Conservation (phyloP, 202 grass and related monocot species). For the Musa balbisiana region DNA sequence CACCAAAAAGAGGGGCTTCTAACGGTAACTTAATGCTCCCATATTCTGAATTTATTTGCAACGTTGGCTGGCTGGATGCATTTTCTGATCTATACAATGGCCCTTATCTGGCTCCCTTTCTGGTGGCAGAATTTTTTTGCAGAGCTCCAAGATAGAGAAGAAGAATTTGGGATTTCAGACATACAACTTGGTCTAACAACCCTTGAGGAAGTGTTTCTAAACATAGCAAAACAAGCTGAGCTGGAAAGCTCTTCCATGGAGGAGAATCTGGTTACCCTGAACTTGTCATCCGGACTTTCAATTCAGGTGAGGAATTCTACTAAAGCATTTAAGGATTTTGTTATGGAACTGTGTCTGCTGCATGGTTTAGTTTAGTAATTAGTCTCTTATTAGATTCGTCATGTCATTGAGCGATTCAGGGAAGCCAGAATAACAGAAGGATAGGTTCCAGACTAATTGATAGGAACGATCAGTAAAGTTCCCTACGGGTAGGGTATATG, state of each 20-base stretch:
- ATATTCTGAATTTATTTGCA: conserved; percentile 2
- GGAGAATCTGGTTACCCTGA: conserved; percentile 61
- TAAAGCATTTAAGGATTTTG: conserved; percentile 1
- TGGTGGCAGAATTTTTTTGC: conserved; percentile 60
- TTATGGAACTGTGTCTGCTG: not conserved
- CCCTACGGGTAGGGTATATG: no score
- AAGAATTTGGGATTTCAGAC: conserved; percentile 77
- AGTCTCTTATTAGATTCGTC: no score
- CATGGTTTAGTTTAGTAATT: not conserved
- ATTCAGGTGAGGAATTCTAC: conserved; percentile 54
- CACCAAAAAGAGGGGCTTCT: conserved; percentile 78
- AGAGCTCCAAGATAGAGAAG: conserved; percentile 76
- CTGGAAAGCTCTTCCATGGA: conserved; percentile 72
- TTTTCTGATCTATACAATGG: no score
- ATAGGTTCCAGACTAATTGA: no score
- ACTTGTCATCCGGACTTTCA: conserved; percentile 63
- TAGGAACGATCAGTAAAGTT: no score
- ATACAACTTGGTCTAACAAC: conserved; percentile 92
- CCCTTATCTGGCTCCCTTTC: conserved; percentile 3
- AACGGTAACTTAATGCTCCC: conserved; percentile 46
- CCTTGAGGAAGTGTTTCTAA: conserved; percentile 92
- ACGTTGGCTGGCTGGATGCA: not conserved
- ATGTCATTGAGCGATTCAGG: no score
- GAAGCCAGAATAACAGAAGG: no score
- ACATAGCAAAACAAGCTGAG: conserved; percentile 92